Conservation (phyloP, 257 asterid genomes). For the Dorcoceras hygrometricum region DNA sequence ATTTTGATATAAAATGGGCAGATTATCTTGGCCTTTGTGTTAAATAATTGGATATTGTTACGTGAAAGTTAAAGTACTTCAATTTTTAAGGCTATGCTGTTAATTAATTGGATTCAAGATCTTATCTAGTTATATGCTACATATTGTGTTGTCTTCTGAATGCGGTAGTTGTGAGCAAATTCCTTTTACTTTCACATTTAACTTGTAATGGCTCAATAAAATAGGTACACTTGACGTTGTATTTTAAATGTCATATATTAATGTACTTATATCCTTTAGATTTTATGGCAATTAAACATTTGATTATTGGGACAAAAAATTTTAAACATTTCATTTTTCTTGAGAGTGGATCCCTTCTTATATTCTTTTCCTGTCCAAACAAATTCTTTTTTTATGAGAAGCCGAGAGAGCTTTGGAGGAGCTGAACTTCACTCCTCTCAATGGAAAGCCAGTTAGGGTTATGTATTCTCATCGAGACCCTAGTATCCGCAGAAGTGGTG, state of each 20-base stretch:
- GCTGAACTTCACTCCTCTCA: conserved; percentile 81
- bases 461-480: conserved; percentile 92
- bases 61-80: neutral
- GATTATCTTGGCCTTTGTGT: neutral
- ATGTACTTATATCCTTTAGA: neutral
- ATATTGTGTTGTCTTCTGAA: neutral
- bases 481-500: conserved; percentile 70
- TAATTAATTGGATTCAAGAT: neutral
- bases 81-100: neutral
- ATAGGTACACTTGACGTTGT: neutral
- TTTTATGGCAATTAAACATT: neutral
- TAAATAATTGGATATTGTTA: neutral
- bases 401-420: conserved; percentile 79
- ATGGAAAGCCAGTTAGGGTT: conserved; percentile 74
- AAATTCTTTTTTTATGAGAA: conserved; percentile 19
- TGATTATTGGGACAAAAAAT: no score
- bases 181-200: neutral
- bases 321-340: no score
- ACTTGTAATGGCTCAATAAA: no score
- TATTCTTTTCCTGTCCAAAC: neutral
- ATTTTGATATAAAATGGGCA: neutral
- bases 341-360: neutral
- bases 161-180: neutral
- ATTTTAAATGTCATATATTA: neutral
- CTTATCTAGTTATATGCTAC: neutral